phyloP scores from a whole-genome alignment of 148 eudicot species.

The Rhododendron griersonianum region DNA sequence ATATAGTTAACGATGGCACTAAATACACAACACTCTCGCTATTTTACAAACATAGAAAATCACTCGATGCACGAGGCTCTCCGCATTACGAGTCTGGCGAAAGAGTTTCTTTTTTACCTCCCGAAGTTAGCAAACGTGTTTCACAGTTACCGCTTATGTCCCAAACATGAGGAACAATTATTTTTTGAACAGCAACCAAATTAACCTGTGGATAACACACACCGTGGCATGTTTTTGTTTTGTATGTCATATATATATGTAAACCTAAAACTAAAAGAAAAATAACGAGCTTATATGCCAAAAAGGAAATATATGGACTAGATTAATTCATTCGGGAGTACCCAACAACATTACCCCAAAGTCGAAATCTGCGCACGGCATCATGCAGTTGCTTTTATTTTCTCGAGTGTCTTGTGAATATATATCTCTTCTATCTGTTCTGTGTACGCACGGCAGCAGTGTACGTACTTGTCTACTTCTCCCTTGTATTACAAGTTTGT shows the following conservation, averaged over 20 bases:
- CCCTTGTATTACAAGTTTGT: neutral
- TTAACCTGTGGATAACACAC: neutral
- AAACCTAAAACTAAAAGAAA: neutral
- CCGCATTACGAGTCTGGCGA: too few species aligned
- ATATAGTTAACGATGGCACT: too few species aligned
- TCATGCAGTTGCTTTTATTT: neutral
- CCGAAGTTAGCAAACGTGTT: too few species aligned
- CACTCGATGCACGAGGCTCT: too few species aligned
- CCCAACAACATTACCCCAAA: neutral
- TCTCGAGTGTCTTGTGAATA: neutral
- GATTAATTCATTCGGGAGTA: neutral
- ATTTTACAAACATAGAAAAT: too few species aligned
- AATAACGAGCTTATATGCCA: neutral
- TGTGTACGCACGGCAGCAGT: neutral
- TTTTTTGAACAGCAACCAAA: neutral
- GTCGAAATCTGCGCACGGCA: neutral
- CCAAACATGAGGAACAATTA: too few species aligned
- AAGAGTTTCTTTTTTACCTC: too few species aligned
- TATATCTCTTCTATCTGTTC: neutral
- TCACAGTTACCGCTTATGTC: too few species aligned
- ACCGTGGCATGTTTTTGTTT: neutral
- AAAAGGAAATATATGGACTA: neutral
- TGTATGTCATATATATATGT: neutral
- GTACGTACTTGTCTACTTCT: neutral
- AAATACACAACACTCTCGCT: too few species aligned